Evolutionary conservation across 345 rosid species (phyloP).

Genomic region (Nasturtium officinale): DNA sequence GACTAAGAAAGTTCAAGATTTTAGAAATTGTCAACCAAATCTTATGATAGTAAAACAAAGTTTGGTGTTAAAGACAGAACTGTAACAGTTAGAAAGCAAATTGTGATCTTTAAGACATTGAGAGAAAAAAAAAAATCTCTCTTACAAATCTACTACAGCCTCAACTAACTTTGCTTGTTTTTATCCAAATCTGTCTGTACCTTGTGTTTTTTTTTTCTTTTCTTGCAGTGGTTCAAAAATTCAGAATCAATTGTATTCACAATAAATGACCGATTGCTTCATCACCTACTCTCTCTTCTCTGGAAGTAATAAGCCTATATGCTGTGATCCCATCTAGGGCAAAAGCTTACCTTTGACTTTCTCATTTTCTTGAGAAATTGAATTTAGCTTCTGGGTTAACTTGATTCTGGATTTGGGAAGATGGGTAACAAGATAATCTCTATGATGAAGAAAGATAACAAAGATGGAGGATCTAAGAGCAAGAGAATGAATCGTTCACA

Average conservation of each 20-base stretch:
- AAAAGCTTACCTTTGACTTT: constrained; percentile 34
- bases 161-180: constrained; percentile 14
- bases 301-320: constrained; percentile 9
- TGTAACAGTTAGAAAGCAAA: background rate
- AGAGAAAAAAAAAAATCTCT: background rate
- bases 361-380: constrained; percentile 12
- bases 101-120: constrained; percentile 20
- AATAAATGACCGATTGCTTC: constrained; percentile 45
- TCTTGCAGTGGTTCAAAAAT: constrained; percentile 14
- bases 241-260: constrained; percentile 28
- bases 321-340: constrained; percentile 42
- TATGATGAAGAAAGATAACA: constrained; percentile 69
- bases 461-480: constrained; percentile 77
- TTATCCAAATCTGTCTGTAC: constrained; percentile 39
- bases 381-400: constrained; percentile 10
- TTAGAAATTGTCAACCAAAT: background rate
- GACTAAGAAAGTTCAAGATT: background rate
- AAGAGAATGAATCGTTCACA: constrained; percentile 80
- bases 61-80: background rate
- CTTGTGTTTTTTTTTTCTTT: background rate
- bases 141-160: constrained; percentile 23
- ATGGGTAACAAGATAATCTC: constrained; percentile 88
- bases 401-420: constrained; percentile 13
- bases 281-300: constrained; percentile 41
- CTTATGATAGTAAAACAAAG: background rate